Base-by-base conservation (phyloP, 768 basidiomycete genomes). In the Podaxis pistillaris region DNA sequence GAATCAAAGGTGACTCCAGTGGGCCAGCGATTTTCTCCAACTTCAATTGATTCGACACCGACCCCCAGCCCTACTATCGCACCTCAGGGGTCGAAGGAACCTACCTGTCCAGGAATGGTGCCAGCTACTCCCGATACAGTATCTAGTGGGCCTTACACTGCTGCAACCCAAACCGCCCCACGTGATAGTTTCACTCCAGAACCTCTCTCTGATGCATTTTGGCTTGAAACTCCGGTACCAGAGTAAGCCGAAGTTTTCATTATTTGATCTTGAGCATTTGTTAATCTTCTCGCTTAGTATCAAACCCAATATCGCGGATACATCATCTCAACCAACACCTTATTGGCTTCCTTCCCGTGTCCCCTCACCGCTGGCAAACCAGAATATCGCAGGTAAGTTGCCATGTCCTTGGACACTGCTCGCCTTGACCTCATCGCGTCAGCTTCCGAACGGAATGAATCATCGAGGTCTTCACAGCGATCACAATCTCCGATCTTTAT, bases 21-120 rank as follows among this genome's bases (percentile, higher is more conserved):
- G 3, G 51, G 54, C 26, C 30, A 9, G 15, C 47, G 44, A 7
- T 15, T 47, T 36, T 55, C 60, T 36, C 60, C 60, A 6, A 62
- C 60, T 12, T 62, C 60, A 9, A 62, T 62, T 22, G 60, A 62
- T 30, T 62, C 60, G 17, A 62, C 60, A 4, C 60, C 60, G 7
- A 46, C 52, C 24, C 60, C 60, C 4, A 62, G 60, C 40, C 60
- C 60, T 9, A 37, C 30, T 3, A 55, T 62, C 22, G 9, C 11
- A 24, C 60, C 60, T 11, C n/a, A 22, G n/a, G 5, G 2, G 22
- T 40, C 24, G 36, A 26, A 47, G 30, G 33, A 37, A 12, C 17
- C 19, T 11, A 24, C 11, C 13, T 22, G 11, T 4, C 24, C 49
- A 26, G 12, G 7, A 41, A 24, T 17, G 4, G 4, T 12, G 5